Conservation (phyloP, 495 filamentous ascomycete species). For the Podospora didyma region DNA sequence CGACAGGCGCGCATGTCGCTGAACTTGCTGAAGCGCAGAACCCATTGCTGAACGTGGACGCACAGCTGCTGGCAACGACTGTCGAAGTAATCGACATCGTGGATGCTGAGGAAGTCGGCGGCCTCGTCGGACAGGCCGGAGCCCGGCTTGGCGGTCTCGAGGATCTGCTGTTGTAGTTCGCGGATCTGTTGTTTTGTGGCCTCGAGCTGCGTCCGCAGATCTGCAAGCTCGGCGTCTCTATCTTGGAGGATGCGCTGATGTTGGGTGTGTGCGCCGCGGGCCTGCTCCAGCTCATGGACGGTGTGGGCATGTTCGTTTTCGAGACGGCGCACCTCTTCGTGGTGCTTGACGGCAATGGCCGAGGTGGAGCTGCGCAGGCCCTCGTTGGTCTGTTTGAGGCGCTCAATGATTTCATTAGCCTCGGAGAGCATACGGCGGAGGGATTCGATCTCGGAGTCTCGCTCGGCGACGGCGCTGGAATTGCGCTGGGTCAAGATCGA, state of each 20-base stretch:
- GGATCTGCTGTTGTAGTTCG: conserved; percentile 77
- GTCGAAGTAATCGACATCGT: conserved; percentile 93
- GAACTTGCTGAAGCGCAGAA: conserved; percentile 92
- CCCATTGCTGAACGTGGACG: conserved; percentile 92
- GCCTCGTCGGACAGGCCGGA: conserved; percentile 46
- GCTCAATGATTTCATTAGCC: conserved; percentile 75
- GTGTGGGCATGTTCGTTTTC: conserved; percentile 53
- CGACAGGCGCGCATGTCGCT: conserved; percentile 84
- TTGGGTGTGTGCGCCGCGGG: conserved; percentile 51
- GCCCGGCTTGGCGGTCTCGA: conserved; percentile 28
- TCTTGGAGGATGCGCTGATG: conserved; percentile 65
- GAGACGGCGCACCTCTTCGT: conserved; percentile 55
- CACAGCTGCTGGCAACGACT: conserved; percentile 90
- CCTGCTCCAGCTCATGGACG: conserved; percentile 59
- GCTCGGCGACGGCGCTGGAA: conserved; percentile 52
- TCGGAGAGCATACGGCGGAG: conserved; percentile 71
- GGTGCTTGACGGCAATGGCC: conserved; percentile 68
- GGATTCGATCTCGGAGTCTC: conserved; percentile 75
- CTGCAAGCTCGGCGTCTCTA: conserved; percentile 74
- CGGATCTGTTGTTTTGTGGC: conserved; percentile 72
- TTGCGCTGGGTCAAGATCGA: conserved; percentile 35
- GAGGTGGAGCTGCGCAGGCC: conserved; percentile 73
- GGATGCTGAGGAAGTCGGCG: conserved; percentile 66
- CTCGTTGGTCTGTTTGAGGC: conserved; percentile 68
- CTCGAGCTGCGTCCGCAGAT: conserved; percentile 73